Conservation (phyloP, 768 basidiomycete species). For the Pleurotus citrinopileatus region DNA sequence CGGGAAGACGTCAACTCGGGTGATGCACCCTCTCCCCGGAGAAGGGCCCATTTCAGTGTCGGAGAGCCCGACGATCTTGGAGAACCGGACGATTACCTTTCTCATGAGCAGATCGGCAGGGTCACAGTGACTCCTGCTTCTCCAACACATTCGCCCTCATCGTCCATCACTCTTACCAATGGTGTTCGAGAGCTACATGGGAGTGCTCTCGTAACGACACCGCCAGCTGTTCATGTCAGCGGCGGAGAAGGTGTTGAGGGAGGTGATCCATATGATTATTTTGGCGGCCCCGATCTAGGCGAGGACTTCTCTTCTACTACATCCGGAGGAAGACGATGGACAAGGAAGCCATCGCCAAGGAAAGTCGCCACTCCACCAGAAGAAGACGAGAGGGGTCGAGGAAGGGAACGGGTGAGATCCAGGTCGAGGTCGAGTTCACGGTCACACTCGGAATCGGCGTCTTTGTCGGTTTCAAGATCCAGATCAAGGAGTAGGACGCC, state of each 20-base stretch:
- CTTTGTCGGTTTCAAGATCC: slow-evolving; percentile 25
- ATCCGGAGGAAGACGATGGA: slow-evolving; percentile 13
- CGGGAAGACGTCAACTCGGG: slow-evolving; percentile 6
- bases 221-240: slow-evolving; percentile 17
- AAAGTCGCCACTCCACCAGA: not conserved
- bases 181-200: not conserved
- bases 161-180: not conserved
- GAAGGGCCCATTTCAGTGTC: slow-evolving; percentile 6
- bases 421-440: slow-evolving; percentile 26
- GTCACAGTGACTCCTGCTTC: slow-evolving; percentile 6
- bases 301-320: slow-evolving; percentile 38
- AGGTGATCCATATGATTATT: slow-evolving; percentile 54
- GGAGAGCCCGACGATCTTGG: slow-evolving; percentile 6
- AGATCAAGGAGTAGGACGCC: slow-evolving; percentile 41
- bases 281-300: slow-evolving; percentile 55
- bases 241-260: slow-evolving; percentile 16
- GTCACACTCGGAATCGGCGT: slow-evolving; percentile 20
- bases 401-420: slow-evolving; percentile 27
- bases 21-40: not conserved
- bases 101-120: slow-evolving; percentile 1
- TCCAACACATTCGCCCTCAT: slow-evolving; percentile 2
- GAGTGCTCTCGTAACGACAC: slow-evolving; percentile 16
- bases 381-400: slow-evolving; percentile 19
- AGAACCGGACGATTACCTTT: not conserved
- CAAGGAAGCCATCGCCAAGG: not conserved